These are phyloP conservation scores for Magnolia changhungtana DNA, from an alignment of 164 flowering plant species.

Conservation along the genomic window DNA sequence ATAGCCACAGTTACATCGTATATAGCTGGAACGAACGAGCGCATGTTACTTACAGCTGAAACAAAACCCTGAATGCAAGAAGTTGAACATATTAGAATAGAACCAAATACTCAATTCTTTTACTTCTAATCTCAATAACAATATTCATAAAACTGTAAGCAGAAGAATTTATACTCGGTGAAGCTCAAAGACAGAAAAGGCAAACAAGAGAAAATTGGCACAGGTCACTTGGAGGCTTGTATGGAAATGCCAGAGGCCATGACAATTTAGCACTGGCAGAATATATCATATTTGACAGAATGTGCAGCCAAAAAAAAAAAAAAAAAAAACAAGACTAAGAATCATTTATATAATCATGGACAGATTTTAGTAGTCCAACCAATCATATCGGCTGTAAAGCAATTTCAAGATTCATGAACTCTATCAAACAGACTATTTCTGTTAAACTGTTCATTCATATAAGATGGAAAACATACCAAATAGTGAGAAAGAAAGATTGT, in stretches of 20 bases:
- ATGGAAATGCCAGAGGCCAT: neutral
- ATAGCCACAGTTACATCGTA: constrained; percentile 87
- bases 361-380: neutral
- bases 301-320: too few species aligned
- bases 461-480: too few species aligned
- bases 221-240: neutral
- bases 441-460: too few species aligned
- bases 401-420: too few species aligned
- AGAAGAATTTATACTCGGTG: neutral
- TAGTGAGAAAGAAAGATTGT: too few species aligned
- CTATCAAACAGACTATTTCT: too few species aligned
- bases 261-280: neutral
- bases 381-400: too few species aligned
- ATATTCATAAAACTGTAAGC: neutral
- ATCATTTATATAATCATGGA: neutral
- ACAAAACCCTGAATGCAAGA: constrained; percentile 76
- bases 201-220: neutral
- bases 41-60: constrained; percentile 78
- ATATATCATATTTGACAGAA: too few species aligned
- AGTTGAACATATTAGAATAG: neutral
- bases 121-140: neutral
- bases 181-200: neutral
- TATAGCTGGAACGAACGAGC: constrained; percentile 89
- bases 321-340: neutral
- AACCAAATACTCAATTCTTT: neutral